A percentile compares a stretch with the other conserved stretches of the same genome.
Conservation (phyloP, 2,329 filamentous ascomycete genomes). For the Botrytis sinoallii region DNA sequence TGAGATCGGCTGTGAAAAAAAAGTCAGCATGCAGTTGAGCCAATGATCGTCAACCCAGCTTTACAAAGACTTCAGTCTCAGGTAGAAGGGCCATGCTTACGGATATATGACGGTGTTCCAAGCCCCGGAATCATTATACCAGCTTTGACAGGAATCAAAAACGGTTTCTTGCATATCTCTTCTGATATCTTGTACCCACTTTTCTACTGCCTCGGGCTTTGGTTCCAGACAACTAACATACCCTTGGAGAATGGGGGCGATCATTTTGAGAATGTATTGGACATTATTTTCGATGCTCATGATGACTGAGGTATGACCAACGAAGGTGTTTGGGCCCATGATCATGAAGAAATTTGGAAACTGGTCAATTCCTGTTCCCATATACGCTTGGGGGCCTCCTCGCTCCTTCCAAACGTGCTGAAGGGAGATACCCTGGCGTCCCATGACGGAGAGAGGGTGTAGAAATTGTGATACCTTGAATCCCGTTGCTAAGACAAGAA, state of each 20-base stretch:
- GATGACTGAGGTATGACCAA: conserved; percentile 56
- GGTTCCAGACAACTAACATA: conserved; percentile 46
- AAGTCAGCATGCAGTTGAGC: background rate
- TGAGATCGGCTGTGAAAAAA: background rate
- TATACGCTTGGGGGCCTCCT: conserved; percentile 56
- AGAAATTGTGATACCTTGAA: background rate
- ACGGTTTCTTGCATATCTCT: conserved; percentile 40
- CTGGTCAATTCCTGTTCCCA: conserved; percentile 53
- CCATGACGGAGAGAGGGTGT: background rate
- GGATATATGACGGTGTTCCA: background rate
- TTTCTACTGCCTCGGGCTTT: conserved; percentile 46
- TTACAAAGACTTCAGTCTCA: background rate
- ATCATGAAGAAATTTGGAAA: conserved; percentile 60
- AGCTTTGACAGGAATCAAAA: background rate
- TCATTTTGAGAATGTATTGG: conserved; percentile 52
- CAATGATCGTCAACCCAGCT: background rate
- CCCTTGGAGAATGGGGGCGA: conserved; percentile 48
- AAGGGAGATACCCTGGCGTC: conserved; percentile 32
- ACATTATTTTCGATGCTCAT: conserved; percentile 56
- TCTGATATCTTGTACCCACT: conserved; percentile 48
- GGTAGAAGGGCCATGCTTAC: background rate
- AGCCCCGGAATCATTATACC: background rate
- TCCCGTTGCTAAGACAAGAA: background rate
- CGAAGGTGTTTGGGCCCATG: conserved; percentile 57
- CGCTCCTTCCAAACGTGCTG: conserved; percentile 51